Evolutionary conservation across 306 rosid species (phyloP), one percentile per base, ranked within the genome.

Genomic region (Cicer bijugum): DNA sequence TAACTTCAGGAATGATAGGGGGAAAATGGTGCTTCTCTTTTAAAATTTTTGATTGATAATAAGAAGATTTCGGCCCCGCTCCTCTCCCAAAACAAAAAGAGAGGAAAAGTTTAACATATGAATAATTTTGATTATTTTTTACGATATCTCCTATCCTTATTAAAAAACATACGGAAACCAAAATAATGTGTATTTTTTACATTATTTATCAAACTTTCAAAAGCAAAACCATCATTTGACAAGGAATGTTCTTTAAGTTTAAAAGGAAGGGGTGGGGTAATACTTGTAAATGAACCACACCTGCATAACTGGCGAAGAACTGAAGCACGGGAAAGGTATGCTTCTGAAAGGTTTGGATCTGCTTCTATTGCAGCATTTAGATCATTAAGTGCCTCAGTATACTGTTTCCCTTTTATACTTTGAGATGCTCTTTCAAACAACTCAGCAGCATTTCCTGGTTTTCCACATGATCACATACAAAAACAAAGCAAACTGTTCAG

Each of bases 281-380:
- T 40, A 12, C 37, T 64, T 56, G 48, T 23, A n/a, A 76, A 67
- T 42, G 33, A 71, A 78, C 70, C 84, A 50, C 10, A 91, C 99
- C 99, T 95, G 97, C 99, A 95, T 80, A 90, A 72, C 64, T 86
- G 92, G 56, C 97, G 97, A 86, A 95, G 97, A 86, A 90, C 55
- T 16, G 92, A 87, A 53, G 96, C 99, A 9, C 93, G 96, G 75
- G 83, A 91, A 52, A 79, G 86, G 85, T 90, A 86, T 53, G 97
- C 97, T 84, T 95, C 92, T 11, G 99, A 95, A 78, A 92, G 93
- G 67, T 71, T 79, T 67, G 99, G 97, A 69, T 95, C 97, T 71
- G 87, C 89, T 88, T 90, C 97, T 10, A 92, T 87, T n/a, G 99
- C 99, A 77, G 97, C 82, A 87, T 90, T 87, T 61, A 95, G 96